phyloP scores from a whole-genome alignment of 306 rosid genomes.

The Cucumis cinereus region DNA sequence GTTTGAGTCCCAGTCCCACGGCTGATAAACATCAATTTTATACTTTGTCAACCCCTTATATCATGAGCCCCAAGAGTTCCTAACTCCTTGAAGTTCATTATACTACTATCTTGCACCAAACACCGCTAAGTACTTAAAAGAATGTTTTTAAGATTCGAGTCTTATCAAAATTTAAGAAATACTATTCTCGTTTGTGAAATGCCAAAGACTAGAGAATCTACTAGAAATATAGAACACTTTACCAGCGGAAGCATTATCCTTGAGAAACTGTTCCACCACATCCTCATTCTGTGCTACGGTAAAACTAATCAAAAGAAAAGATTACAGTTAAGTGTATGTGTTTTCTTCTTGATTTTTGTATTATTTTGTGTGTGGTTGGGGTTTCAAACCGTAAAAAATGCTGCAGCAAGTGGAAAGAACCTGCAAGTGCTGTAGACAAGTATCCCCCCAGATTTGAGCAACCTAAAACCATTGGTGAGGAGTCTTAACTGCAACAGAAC shows the following conservation, averaged over 20 bases:
- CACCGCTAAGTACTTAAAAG: too few relatives aligned
- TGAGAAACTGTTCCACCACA: constrained; percentile 71
- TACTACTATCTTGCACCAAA: too few relatives aligned
- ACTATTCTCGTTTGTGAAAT: neutral
- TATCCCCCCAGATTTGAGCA: constrained; percentile 64
- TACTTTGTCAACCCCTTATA: too few relatives aligned
- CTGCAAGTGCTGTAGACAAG: constrained; percentile 98
- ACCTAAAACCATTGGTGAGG: constrained; percentile 68
- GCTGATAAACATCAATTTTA: too few relatives aligned
- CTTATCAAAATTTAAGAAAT: neutral
- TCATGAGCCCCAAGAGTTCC: too few relatives aligned
- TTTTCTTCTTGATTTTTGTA: neutral
- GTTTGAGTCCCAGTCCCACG: too few relatives aligned
- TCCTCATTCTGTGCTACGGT: constrained; percentile 83
- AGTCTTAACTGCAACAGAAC: constrained; percentile 55
- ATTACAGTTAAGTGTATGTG: neutral
- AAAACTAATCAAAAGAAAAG: constrained; percentile 35
- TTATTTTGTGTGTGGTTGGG: neutral
- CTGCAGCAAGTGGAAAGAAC: constrained; percentile 22
- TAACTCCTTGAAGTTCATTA: too few relatives aligned
- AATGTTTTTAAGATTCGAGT: neutral
- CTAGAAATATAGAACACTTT: constrained; percentile 11
- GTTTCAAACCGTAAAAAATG: neutral
- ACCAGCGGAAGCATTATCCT: constrained; percentile 61
- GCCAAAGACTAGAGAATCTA: neutral